Evolutionary conservation across 306 rosid species (phyloP).

Genomic region (Cicer bijugum): DNA sequence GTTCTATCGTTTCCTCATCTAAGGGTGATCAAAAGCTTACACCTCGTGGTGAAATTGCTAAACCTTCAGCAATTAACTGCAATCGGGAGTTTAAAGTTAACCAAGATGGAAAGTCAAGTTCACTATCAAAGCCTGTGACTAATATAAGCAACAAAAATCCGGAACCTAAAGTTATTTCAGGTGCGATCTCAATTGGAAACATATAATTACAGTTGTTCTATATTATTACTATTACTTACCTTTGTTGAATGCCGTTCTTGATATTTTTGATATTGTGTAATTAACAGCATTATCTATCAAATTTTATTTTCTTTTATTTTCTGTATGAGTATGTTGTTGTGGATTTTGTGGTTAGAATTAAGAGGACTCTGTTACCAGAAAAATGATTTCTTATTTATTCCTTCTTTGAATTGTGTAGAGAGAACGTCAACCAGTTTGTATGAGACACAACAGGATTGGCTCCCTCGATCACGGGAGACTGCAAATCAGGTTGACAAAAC

Average conservation of each 20-base stretch:
- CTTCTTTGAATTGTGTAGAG: slow-evolving; percentile 48
- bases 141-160: slow-evolving; percentile 55
- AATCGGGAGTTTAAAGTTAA: slow-evolving; percentile 58
- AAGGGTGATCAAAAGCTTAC: slow-evolving; percentile 68
- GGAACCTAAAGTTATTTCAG: slow-evolving; percentile 65
- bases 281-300: slow-evolving; percentile 13
- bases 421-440: slow-evolving; percentile 47
- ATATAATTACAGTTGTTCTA: slow-evolving; percentile 20
- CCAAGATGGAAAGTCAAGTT: slow-evolving; percentile 65
- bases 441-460: slow-evolving; percentile 54
- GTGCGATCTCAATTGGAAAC: slow-evolving; percentile 45
- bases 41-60: slow-evolving; percentile 60
- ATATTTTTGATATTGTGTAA: slow-evolving; percentile 28
- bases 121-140: slow-evolving; percentile 53
- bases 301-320: slow-evolving; percentile 30
- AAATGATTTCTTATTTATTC: slow-evolving; percentile 53
- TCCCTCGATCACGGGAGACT: slow-evolving; percentile 52
- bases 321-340: slow-evolving; percentile 51
- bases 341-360: slow-evolving; percentile 50
- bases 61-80: slow-evolving; percentile 54
- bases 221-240: background rate
- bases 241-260: slow-evolving; percentile 5
- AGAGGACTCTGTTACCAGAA: slow-evolving; percentile 41
- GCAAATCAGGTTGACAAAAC: slow-evolving; percentile 55
- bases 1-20: slow-evolving; percentile 56